Base-by-base conservation (phyloP, 2,329 filamentous ascomycete species). In the Davidsoniella eucalypti region DNA sequence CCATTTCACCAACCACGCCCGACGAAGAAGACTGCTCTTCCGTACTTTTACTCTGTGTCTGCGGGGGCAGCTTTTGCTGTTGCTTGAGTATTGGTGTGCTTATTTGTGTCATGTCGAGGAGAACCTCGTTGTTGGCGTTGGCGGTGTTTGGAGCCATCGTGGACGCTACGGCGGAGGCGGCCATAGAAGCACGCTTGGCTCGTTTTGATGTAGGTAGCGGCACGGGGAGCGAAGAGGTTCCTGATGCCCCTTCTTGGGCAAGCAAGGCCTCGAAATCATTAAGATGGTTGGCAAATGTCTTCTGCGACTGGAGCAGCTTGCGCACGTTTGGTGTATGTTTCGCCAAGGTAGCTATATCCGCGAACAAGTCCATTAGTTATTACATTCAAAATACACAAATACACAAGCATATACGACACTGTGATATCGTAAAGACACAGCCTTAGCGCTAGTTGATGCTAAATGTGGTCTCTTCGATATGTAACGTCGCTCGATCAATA, bases 281-380 rank as follows among this genome's bases (percentile, higher is more conserved):
- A 44, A 90, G 72, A 62, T 90, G 81, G 65, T 92, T 87, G 55
- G 78, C 77, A 63, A 90, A 90, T 2, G 83, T 87, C 67, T 90
- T 87, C 60, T 87, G 82, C 23, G 81, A 86, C 56, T 81, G 78
- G 51, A 92, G 69, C 55, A 92, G 87, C 65, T 81, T 82, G 57
- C 84, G 77, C 23, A 87, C 82, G 56, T 77, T 80, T 36, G 77
- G 71, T 5, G 82, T 85, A 61, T 77, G 75, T 58, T 80, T 81
- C 57, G 36, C 33, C 1, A 42, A 17, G 7, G 51, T 6, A 26
- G 46, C 25, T 52, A 40, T 5, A 39, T n/a, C 14, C 12, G 26
- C 39, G 10, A 21, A 37, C 12, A 7, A 3, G 3, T 4, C 21
- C 4, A 17, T 45, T 39, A 51, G 41, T 18, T 37, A 21, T 4